Conservation (phyloP, 257 asterid species). For the Osmanthus fragrans region DNA sequence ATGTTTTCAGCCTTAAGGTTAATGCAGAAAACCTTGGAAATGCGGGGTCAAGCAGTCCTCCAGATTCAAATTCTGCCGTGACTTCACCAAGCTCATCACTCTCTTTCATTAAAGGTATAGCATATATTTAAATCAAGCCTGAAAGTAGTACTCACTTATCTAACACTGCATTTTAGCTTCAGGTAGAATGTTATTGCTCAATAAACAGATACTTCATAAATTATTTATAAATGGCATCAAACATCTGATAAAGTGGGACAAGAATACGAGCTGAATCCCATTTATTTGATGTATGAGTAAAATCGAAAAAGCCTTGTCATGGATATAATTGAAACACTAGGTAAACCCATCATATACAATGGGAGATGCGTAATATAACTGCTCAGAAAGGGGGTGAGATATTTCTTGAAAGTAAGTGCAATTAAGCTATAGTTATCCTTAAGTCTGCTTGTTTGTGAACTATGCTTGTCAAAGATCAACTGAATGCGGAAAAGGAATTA, state of each 20-base stretch:
- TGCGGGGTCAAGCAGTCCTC: slow-evolving; percentile 49
- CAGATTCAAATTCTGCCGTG: slow-evolving; percentile 49
- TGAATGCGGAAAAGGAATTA: not conserved
- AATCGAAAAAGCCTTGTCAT: not conserved
- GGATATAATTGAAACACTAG: not conserved
- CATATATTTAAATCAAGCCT: not conserved
- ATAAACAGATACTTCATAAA: no score
- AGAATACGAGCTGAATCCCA: slow-evolving; percentile 9
- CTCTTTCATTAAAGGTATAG: slow-evolving; percentile 86
- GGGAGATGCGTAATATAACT: not conserved
- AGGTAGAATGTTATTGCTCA: not conserved
- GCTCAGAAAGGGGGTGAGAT: not conserved
- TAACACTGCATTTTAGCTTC: not conserved
- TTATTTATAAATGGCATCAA: no score
- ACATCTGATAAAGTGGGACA: not conserved
- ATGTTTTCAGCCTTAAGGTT: slow-evolving; percentile 78
- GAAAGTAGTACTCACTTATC: not conserved
- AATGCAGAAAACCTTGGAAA: slow-evolving; percentile 53
- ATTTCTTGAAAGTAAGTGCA: not conserved
- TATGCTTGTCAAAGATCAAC: not conserved
- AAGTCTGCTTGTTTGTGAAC: not conserved
- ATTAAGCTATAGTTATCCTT: not conserved
- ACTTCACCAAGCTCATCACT: slow-evolving; percentile 63
- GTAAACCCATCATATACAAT: not conserved
- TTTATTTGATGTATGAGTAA: slow-evolving; percentile 6